Evolutionary conservation across 345 rosid species (phyloP), one percentile per base, ranked within the genome.

Genomic region (Camelina sativa): DNA sequence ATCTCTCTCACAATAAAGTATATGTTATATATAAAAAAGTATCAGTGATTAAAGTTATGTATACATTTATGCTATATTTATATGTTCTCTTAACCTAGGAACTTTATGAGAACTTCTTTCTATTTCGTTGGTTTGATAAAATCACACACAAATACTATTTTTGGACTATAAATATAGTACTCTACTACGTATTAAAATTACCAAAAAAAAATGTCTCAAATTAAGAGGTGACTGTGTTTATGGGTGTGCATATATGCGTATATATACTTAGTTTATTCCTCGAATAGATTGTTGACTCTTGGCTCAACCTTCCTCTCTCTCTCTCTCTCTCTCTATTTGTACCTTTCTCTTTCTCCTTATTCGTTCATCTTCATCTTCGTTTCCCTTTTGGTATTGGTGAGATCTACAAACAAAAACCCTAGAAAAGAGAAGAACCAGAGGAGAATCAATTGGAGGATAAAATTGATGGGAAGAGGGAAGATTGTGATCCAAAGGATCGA

Each of bases 401-500:
- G 81, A 72, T 72, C 74, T 72, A 61, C 51, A 55, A 34, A 53
- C 65, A 44, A 74, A 25, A 78, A 79, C 82, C 82, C 82, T 75
- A 79, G 69, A 75, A 58, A 65, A 30, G 50, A 48, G 67, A 67
- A 46, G 67, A 77, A 37, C 67, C 46, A 55, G 23, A 62, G 75
- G 34, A 68, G 61, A 75, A 44, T 67, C 74, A 60, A 17, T 13
- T 62, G 62, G 71, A 63, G 34, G 32, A 30, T 46, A 56, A 30
- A 71, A 78, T 73, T 46, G 54, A 80, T 80, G 83, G 83, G 79
- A 59, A 80, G 83, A 75, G 83, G 83, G 20, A 80, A 80, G 62
- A 80, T 75, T 71, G 83, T 80, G 80, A 80, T 80, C 65, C 80
- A 72, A 76, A 80, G 80, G 80, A 80, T 80, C 83, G 80, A 76